phyloP scores from a whole-genome alignment of 2,329 filamentous ascomycete species.

The Trichoderma citrinoviride region DNA sequence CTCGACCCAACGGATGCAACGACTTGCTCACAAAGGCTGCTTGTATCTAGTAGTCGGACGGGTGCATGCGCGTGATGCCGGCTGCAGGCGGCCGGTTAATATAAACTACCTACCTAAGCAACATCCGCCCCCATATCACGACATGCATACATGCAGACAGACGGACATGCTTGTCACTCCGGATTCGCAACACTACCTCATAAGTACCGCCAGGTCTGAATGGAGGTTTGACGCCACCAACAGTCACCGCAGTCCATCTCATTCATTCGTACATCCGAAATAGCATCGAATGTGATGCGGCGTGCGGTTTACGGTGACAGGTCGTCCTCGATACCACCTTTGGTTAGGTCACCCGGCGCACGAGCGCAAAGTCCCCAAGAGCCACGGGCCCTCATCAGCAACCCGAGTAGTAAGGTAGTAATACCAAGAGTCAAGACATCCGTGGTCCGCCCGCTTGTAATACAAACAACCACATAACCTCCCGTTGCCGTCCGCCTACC shows the following conservation, averaged over 20 bases:
- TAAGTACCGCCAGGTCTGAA: too few species aligned
- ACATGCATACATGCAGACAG: background rate
- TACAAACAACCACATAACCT: too few species aligned
- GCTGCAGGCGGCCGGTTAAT: background rate
- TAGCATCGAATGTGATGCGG: background rate
- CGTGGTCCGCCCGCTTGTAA: too few species aligned
- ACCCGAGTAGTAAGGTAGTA: too few species aligned
- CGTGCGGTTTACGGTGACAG: too few species aligned
- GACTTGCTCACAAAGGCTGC: background rate
- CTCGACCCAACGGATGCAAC: conserved; percentile 3
- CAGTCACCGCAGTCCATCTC: background rate
- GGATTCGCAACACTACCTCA: too few species aligned
- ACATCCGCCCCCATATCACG: background rate
- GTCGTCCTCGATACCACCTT: too few species aligned
- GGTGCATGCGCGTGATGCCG: background rate
- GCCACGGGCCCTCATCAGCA: too few species aligned
- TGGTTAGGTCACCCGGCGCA: too few species aligned
- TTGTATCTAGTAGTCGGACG: background rate
- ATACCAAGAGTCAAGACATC: too few species aligned
- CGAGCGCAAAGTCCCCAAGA: too few species aligned
- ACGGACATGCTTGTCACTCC: background rate
- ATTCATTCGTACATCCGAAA: background rate
- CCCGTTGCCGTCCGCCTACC: too few species aligned
- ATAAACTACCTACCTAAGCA: background rate
- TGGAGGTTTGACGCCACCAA: conserved; percentile 7